These are phyloP conservation scores for Saturnispora bothae DNA, from an alignment of 805 yeast species.

Conservation along the genomic window DNA sequence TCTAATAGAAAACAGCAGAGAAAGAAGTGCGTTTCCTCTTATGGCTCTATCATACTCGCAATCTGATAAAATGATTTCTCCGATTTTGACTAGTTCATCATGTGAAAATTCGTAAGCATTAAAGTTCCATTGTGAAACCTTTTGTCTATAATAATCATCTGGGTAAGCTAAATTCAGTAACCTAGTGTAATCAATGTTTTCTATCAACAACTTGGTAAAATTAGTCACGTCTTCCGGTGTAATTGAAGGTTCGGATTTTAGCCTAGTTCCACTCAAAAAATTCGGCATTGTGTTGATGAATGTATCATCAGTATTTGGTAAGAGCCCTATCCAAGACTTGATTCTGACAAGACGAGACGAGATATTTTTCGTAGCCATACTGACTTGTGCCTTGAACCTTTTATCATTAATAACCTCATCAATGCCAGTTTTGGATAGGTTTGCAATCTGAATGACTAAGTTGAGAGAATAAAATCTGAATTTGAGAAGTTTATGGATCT, in stretches of 20 bases:
- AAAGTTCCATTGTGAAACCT: slow-evolving; percentile 54
- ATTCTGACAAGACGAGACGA: slow-evolving; percentile 27
- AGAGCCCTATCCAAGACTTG: slow-evolving; percentile 31
- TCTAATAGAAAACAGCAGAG: slow-evolving; percentile 54
- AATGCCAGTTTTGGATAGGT: too few species aligned
- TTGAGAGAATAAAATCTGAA: slow-evolving; percentile 24
- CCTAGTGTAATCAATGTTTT: slow-evolving; percentile 22
- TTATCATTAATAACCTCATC: too few species aligned
- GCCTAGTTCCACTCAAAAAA: slow-evolving; percentile 14
- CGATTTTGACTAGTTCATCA: slow-evolving; percentile 59
- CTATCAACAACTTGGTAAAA: slow-evolving; percentile 17
- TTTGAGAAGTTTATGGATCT: slow-evolving; percentile 13
- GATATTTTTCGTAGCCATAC: slow-evolving; percentile 8
- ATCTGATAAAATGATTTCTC: slow-evolving; percentile 38
- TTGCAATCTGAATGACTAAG: slow-evolving; percentile 13
- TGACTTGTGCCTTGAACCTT: too few species aligned
- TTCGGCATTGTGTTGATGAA: slow-evolving; percentile 29
- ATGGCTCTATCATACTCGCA: background rate
- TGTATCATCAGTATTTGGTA: slow-evolving; percentile 9
- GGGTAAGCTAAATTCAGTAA: slow-evolving; percentile 19
- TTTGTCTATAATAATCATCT: slow-evolving; percentile 20
- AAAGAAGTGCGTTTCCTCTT: slow-evolving; percentile 4
- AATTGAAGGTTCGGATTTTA: too few species aligned
- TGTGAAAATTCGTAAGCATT: slow-evolving; percentile 54
- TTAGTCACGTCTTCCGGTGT: slow-evolving; percentile 5